Evolutionary conservation across 2,329 filamentous ascomycete genomes (phyloP).

Genomic region (Colletotrichum limetticola): DNA sequence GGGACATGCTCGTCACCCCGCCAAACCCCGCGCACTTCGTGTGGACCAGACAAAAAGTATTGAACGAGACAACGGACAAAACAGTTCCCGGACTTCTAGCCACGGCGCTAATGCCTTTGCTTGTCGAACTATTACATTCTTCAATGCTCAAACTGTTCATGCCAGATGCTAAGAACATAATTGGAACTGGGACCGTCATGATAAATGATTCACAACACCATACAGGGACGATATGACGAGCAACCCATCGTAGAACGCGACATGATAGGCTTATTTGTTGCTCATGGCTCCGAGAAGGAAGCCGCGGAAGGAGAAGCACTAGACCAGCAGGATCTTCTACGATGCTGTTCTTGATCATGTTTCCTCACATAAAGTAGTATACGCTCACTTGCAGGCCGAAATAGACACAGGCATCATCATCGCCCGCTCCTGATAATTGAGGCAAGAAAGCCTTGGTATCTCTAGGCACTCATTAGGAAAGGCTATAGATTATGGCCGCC

Average conservation of each 20-base stretch:
- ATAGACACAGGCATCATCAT: constrained; percentile 47
- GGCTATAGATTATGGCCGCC: constrained; percentile 50
- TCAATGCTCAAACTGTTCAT: constrained; percentile 50
- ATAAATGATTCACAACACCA: constrained; percentile 40
- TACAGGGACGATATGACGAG: constrained; percentile 42
- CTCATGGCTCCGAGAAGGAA: constrained; percentile 46
- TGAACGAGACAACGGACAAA: constrained; percentile 47
- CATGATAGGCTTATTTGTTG: constrained; percentile 50
- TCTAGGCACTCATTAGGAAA: constrained; percentile 63
- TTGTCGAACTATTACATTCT: constrained; percentile 51
- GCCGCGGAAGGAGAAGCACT: constrained; percentile 53
- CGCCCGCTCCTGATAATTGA: constrained; percentile 45
- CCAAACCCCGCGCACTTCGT: too few relatives aligned
- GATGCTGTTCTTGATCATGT: constrained; percentile 62
- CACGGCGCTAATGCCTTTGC: constrained; percentile 54
- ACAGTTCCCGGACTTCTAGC: constrained; percentile 55
- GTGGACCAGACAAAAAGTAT: too few relatives aligned
- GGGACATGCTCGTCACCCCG: too few relatives aligned
- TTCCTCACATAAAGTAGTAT: constrained; percentile 50
- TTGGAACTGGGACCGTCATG: constrained; percentile 48
- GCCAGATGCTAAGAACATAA: constrained; percentile 42
- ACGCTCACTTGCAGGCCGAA: constrained; percentile 55
- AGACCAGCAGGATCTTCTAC: constrained; percentile 62
- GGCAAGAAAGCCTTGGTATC: constrained; percentile 51
- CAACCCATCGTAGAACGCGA: constrained; percentile 43